Percentiles rank a stretch among this genome's conserved stretches.
phyloP scores from a whole-genome alignment of 2,329 filamentous ascomycete genomes.

The Camptophora hylomeconis region DNA sequence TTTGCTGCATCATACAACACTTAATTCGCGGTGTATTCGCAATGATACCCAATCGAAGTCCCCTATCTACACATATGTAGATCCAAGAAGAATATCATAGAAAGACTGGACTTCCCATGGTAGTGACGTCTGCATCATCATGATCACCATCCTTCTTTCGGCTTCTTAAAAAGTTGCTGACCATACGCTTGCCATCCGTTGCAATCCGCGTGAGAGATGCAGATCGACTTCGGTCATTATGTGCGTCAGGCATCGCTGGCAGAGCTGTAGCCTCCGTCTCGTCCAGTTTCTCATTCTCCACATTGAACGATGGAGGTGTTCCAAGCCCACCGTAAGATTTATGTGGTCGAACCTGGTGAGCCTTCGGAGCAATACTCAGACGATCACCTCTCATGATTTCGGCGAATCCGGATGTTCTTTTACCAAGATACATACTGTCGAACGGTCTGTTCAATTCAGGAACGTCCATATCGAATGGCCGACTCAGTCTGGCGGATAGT shows the following conservation, averaged over 20 bases:
- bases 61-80: no score
- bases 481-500: slow-evolving; percentile 13
- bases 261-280: slow-evolving; percentile 5
- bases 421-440: slow-evolving; percentile 17
- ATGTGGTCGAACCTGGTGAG: slow-evolving; percentile 1
- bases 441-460: slow-evolving; percentile 15
- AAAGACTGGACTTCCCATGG: no score
- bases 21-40: no score
- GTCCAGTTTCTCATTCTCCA: not conserved
- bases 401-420: slow-evolving; percentile 10
- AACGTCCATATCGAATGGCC: slow-evolving; percentile 17
- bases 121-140: no score
- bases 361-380: slow-evolving; percentile 11
- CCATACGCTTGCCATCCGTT: slow-evolving; percentile 15
- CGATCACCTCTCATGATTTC: slow-evolving; percentile 7
- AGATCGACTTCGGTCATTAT: slow-evolving; percentile 1
- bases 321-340: slow-evolving; percentile 5
- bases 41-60: no score
- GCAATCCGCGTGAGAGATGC: no score
- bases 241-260: slow-evolving; percentile 7
- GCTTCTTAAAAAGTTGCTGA: slow-evolving; percentile 18
- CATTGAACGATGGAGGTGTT: no score
- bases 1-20: no score
- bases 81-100: no score
- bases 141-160: slow-evolving; percentile 5